Evolutionary conservation across 2,329 filamentous ascomycete species (phyloP).

Genomic region (Ascochyta koolunga): DNA sequence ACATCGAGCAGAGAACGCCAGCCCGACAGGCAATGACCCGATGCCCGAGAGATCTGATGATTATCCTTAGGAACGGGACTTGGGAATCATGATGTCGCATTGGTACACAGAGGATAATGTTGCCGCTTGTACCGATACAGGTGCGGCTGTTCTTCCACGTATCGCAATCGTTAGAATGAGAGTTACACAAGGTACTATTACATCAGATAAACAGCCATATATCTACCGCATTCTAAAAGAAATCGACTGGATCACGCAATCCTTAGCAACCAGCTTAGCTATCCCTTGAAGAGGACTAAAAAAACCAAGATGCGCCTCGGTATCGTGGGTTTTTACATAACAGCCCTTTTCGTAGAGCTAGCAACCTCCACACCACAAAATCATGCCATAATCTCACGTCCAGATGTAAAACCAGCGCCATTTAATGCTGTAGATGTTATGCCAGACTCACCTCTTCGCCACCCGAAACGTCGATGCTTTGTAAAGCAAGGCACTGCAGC

Average conservation of each 20-base stretch:
- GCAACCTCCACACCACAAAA: neutral
- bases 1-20: neutral
- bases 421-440: neutral
- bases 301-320: neutral
- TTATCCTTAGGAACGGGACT: neutral
- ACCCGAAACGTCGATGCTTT: slow-evolving; percentile 6
- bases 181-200: too few relatives aligned
- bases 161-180: neutral
- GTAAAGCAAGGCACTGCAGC: slow-evolving; percentile 25
- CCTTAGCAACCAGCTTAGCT: neutral
- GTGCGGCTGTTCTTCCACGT: neutral
- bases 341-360: neutral
- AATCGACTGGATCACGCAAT: neutral
- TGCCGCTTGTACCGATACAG: neutral
- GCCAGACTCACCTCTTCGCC: slow-evolving; percentile 3
- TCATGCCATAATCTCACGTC: neutral
- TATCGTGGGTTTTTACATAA: neutral
- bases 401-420: neutral
- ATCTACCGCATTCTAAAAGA: neutral
- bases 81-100: neutral
- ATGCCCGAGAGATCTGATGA: neutral
- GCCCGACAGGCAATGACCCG: neutral
- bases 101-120: neutral
- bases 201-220: too few relatives aligned
- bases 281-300: neutral